Conservation (phyloP, 305 asterid genomes). For the Rubia balearica region DNA sequence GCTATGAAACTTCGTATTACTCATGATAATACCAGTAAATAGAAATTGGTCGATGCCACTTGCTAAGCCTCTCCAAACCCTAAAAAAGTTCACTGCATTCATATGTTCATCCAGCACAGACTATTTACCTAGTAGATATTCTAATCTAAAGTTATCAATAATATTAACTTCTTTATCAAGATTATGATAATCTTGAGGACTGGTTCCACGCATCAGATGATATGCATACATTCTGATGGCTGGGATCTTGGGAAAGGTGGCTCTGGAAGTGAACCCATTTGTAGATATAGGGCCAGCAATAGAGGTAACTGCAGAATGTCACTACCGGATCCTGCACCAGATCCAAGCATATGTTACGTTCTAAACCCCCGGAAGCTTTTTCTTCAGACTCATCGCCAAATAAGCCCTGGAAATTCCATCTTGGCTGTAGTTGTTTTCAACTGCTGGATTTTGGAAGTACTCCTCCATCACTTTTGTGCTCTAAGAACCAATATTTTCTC, state of each 20-base stretch:
- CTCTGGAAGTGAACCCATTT: constrained; percentile 49
- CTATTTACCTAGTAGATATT: constrained; percentile 70
- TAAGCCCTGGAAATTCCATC: constrained; percentile 19
- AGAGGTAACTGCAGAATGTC: constrained; percentile 90
- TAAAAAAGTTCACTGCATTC: constrained; percentile 56
- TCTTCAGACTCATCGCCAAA: constrained; percentile 25
- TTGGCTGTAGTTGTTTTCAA: constrained; percentile 12
- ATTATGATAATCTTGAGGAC: no score
- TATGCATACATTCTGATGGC: no score
- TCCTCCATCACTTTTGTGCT: constrained; percentile 30
- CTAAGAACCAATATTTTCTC: not conserved
- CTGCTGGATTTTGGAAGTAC: constrained; percentile 23
- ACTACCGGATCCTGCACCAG: no score
- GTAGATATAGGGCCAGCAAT: constrained; percentile 90
- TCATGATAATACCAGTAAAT: constrained; percentile 44
- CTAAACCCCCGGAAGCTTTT: constrained; percentile 39
- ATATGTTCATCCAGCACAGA: constrained; percentile 50
- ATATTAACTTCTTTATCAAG: no score
- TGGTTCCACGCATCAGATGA: no score
- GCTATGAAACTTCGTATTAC: constrained; percentile 52
- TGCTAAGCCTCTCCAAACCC: constrained; percentile 81
- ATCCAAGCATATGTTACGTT: constrained; percentile 73
- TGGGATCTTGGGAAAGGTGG: no score
- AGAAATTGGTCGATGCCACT: constrained; percentile 54
- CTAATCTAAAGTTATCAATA: no score